phyloP scores from a whole-genome alignment of 805 yeast species.

The Maudiozyma pseudohumilis region DNA sequence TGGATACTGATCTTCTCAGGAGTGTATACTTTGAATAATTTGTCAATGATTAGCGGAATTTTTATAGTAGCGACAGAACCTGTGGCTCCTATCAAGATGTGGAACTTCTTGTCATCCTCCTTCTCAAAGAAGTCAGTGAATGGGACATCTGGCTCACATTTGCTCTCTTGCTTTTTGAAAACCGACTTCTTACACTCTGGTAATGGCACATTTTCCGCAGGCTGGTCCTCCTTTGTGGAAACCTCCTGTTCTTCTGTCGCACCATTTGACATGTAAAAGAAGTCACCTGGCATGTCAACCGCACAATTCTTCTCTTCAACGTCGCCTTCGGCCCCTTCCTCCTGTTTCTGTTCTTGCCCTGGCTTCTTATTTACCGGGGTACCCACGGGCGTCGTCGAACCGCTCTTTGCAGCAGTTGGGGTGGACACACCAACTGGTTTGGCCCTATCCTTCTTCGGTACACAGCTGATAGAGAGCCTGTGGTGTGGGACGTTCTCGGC shows the following conservation, averaged over 20 bases:
- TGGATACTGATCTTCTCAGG: slow-evolving; percentile 69
- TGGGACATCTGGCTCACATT: slow-evolving; percentile 48
- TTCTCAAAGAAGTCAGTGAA: slow-evolving; percentile 62
- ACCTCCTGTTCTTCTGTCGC: neutral
- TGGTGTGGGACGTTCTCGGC: slow-evolving; percentile 35
- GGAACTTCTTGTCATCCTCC: slow-evolving; percentile 76
- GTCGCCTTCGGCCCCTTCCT: slow-evolving; percentile 1
- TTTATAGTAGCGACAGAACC: slow-evolving; percentile 97
- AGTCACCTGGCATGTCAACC: slow-evolving; percentile 31
- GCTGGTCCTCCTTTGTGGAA: neutral
- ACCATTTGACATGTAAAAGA: slow-evolving; percentile 17
- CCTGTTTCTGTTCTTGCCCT: neutral
- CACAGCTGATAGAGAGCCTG: slow-evolving; percentile 39
- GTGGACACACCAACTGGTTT: too few relatives aligned
- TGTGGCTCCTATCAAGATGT: slow-evolving; percentile 83
- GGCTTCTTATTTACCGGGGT: slow-evolving; percentile 1
- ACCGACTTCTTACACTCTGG: slow-evolving; percentile 2
- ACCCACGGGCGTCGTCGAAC: slow-evolving; percentile 35
- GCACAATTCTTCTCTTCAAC: slow-evolving; percentile 23
- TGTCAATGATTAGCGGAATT: slow-evolving; percentile 80
- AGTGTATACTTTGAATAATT: slow-evolving; percentile 71
- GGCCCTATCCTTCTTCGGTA: slow-evolving; percentile 1
- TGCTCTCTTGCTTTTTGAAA: slow-evolving; percentile 2
- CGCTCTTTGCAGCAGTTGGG: too few relatives aligned
- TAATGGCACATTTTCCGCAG: too few relatives aligned